phyloP scores from a whole-genome alignment of 345 rosid species.

The Hibiscus mutabilis region DNA sequence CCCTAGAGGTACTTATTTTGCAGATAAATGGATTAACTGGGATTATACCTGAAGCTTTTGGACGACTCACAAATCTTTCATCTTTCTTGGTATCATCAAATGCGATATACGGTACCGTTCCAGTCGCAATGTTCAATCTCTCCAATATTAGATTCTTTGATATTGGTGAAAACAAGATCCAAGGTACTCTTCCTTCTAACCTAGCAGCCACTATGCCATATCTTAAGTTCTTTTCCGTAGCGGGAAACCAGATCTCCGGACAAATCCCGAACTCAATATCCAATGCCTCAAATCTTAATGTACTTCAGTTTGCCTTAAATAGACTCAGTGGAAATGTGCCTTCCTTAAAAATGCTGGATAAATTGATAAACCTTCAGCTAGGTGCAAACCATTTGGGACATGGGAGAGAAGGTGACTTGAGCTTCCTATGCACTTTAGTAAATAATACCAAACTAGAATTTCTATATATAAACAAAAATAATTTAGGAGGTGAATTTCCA shows the following conservation, averaged over 20 bases:
- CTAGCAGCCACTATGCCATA: background rate
- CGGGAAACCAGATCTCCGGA: background rate
- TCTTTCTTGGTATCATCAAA: too few species aligned
- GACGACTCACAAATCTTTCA: too few species aligned
- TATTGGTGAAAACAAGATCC: too few species aligned
- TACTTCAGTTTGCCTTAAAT: background rate
- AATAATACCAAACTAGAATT: conserved; percentile 7
- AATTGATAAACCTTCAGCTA: rapidly evolving
- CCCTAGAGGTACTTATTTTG: too few species aligned
- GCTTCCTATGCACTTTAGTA: conserved; percentile 1
- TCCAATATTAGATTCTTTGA: too few species aligned
- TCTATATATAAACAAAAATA: too few species aligned
- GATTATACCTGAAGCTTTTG: too few species aligned
- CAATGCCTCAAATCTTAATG: background rate
- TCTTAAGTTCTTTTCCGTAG: background rate
- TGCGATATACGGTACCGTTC: too few species aligned
- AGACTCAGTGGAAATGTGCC: conserved; percentile 1
- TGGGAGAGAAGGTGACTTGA: background rate
- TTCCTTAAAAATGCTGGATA: background rate
- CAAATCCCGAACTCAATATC: background rate
- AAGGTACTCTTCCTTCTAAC: background rate
- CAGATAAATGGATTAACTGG: too few species aligned
- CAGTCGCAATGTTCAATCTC: too few species aligned
- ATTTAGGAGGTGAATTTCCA: conserved; percentile 17
- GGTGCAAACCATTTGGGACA: background rate